Base-by-base conservation (phyloP, 306 rosid genomes). In the Malus orientalis region DNA sequence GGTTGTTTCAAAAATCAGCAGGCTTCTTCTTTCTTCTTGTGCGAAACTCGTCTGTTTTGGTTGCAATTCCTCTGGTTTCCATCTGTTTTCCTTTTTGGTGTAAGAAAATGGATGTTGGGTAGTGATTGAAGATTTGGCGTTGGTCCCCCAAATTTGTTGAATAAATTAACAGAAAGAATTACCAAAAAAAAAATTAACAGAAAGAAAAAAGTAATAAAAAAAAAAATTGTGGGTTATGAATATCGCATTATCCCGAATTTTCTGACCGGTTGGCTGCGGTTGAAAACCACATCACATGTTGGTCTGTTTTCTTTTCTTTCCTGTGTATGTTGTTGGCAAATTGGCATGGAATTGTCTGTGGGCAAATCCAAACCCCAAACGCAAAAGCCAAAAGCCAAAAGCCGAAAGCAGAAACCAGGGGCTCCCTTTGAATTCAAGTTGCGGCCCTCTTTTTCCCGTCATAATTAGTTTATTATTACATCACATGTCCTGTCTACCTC, bases 161-260 rank as follows among this genome's bases (percentile, higher is more conserved):
- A 29, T 63, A 63, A 63, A 16, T 10, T 13, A 63, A 2, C 18
- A 22, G 22, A 49, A 63, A 32, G 20, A 16, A 15, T 27, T 27
- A 27, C 27, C 27, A 27, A 27, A 27, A 27, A 27, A 27, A 27
- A 63, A 63, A 16, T 10, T 13, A 63, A 2, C 18, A 22, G 22
- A 49, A 63, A 32, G 20, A 16, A 15, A 51, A 51, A 51, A 51
- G 19, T 51, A 73, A 68, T 8, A 66, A 75, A 51, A 71, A 76
- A n/a, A 76, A 75, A 73, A 75, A 71, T 81, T 87, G 88, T 88
- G 92, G 89, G 92, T 83, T 84, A 86, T 74, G 19, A 59, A 87
- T 74, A 57, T 70, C 81, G 67, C 81, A 83, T 86, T 79, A 82
- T 88, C 91, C 85, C 84, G 64, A 89, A 79, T 75, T 85, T 74